phyloP scores from a whole-genome alignment of 179 eudicot genomes.

The Patellifolia procumbens region DNA sequence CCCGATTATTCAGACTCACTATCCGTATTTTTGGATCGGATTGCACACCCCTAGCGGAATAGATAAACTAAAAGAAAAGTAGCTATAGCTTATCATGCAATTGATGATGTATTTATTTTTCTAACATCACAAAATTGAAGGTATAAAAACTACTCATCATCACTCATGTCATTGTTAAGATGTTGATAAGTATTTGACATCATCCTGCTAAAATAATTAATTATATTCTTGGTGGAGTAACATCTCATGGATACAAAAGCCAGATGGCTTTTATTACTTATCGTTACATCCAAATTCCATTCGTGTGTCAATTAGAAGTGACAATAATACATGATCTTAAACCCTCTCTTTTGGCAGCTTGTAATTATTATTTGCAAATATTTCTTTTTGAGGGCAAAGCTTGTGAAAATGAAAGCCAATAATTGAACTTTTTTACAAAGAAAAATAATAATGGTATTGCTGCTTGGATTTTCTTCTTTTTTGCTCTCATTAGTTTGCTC shows the following conservation, averaged over 20 bases:
- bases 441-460: background rate
- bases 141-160: background rate
- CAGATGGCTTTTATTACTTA: background rate
- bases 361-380: slow-evolving; percentile 24
- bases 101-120: background rate
- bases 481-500: no score
- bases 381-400: background rate
- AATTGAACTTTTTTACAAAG: slow-evolving; percentile 8
- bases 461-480: no score
- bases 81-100: background rate
- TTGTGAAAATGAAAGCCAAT: slow-evolving; percentile 15
- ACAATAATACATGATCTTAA: slow-evolving; percentile 9
- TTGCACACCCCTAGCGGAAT: background rate
- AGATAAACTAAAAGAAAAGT: background rate
- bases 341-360: slow-evolving; percentile 24
- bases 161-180: slow-evolving; percentile 15
- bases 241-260: slow-evolving; percentile 7
- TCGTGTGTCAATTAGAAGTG: slow-evolving; percentile 29
- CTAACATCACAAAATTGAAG: background rate
- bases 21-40: no score
- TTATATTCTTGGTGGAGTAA: no score
- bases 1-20: no score
- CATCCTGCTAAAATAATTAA: background rate
- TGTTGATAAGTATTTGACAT: background rate
- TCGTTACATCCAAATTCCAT: background rate